Evolutionary conservation across 2,329 filamentous ascomycete genomes (phyloP).

Genomic region (Cladophialophora carrionii): DNA sequence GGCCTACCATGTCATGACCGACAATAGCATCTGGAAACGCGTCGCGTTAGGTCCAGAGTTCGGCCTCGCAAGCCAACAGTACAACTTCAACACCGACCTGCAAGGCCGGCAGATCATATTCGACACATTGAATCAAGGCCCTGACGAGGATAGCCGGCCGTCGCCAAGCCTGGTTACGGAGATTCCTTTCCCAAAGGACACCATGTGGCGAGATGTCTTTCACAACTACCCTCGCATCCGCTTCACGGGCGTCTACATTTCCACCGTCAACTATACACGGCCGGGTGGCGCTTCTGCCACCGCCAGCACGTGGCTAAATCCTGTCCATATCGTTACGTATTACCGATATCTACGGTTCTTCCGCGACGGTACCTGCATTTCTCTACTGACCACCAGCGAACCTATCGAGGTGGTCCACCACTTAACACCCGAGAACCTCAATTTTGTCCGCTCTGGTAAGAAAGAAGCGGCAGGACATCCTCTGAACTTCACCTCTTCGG

Average conservation of each 20-base stretch:
- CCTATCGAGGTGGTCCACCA: slow-evolving; percentile 86
- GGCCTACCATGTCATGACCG: slow-evolving; percentile 80
- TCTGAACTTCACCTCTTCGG: slow-evolving; percentile 31
- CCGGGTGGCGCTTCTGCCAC: slow-evolving; percentile 73
- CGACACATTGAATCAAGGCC: slow-evolving; percentile 34
- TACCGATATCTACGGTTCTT: slow-evolving; percentile 97
- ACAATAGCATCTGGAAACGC: slow-evolving; percentile 83
- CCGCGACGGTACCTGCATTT: slow-evolving; percentile 81
- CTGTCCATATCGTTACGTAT: slow-evolving; percentile 95
- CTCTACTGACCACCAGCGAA: slow-evolving; percentile 77
- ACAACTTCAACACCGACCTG: slow-evolving; percentile 69
- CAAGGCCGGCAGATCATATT: slow-evolving; percentile 47
- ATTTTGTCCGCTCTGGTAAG: slow-evolving; percentile 41
- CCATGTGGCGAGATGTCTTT: slow-evolving; percentile 69
- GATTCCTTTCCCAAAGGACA: slow-evolving; percentile 35
- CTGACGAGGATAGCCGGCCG: slow-evolving; percentile 40
- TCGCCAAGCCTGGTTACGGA: slow-evolving; percentile 38
- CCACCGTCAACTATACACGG: slow-evolving; percentile 91
- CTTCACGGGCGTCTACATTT: slow-evolving; percentile 96
- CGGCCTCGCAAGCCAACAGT: slow-evolving; percentile 83
- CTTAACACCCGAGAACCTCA: slow-evolving; percentile 71
- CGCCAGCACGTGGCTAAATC: slow-evolving; percentile 74
- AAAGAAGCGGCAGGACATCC: slow-evolving; percentile 28
- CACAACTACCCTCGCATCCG: slow-evolving; percentile 80
- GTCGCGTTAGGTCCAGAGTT: slow-evolving; percentile 71